phyloP scores from a whole-genome alignment of 2,329 filamentous ascomycete species.

The Aspergillus novofumigatus region DNA sequence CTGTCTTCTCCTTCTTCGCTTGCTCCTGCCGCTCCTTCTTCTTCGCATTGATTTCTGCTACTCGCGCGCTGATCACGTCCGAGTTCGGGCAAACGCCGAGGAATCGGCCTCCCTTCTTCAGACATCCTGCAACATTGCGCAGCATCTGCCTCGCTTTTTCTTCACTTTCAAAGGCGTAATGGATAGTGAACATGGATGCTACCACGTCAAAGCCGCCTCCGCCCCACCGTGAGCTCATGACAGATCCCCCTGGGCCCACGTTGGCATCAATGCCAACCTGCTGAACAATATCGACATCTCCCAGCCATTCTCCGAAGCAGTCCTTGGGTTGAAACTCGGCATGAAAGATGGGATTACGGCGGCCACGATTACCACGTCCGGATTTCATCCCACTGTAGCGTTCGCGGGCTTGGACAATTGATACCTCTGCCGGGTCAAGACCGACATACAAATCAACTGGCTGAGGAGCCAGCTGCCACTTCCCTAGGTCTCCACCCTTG shows the following conservation, averaged over 20 bases:
- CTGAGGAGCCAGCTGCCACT: slow-evolving; percentile 95
- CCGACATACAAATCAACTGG: slow-evolving; percentile 90
- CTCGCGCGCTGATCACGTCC: slow-evolving; percentile 75
- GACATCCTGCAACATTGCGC: slow-evolving; percentile 78
- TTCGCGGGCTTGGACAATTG: slow-evolving; percentile 83
- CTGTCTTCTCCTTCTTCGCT: slow-evolving; percentile 35
- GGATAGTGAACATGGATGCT: slow-evolving; percentile 99
- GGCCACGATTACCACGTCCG: slow-evolving; percentile 50
- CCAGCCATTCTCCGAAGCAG: slow-evolving; percentile 81
- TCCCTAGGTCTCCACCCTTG: slow-evolving; percentile 90
- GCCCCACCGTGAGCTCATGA: slow-evolving; percentile 60
- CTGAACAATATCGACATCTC: slow-evolving; percentile 73
- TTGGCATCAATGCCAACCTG: slow-evolving; percentile 83
- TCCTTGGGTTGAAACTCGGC: slow-evolving; percentile 88
- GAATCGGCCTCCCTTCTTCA: slow-evolving; percentile 93
- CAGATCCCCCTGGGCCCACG: slow-evolving; percentile 52
- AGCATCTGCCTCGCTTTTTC: slow-evolving; percentile 88
- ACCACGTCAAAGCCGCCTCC: slow-evolving; percentile 90
- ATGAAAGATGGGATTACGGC: slow-evolving; percentile 65
- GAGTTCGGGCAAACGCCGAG: slow-evolving; percentile 97
- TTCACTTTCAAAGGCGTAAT: slow-evolving; percentile 95
- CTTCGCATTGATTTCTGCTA: slow-evolving; percentile 69
- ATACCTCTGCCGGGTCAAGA: slow-evolving; percentile 86
- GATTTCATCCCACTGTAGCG: slow-evolving; percentile 71
- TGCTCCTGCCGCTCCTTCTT: slow-evolving; percentile 42